Conservation (phyloP, 2,329 filamentous ascomycete genomes). For the Cladosporium sp. region DNA sequence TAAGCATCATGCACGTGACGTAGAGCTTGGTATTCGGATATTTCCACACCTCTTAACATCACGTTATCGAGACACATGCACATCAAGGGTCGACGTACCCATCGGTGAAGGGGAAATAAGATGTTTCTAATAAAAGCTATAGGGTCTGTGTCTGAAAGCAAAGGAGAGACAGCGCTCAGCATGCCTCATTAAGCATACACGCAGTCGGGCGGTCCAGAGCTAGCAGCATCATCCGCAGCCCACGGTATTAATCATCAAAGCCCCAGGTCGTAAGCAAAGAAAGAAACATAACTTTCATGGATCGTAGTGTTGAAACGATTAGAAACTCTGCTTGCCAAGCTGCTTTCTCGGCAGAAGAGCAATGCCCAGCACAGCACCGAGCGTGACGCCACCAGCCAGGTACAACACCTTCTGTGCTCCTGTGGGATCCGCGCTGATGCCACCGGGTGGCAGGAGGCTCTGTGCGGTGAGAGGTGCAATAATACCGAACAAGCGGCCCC, state of each 20-base stretch:
- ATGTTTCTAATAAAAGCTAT: not conserved
- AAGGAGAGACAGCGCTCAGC: not conserved
- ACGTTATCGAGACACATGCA: not conserved
- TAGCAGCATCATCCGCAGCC: not conserved
- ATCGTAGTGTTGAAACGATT: not conserved
- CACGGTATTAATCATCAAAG: not conserved
- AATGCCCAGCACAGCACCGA: constrained; percentile 56
- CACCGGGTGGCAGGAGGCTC: constrained; percentile 34
- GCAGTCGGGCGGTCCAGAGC: not conserved
- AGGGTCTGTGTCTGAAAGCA: not conserved
- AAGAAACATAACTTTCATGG: not conserved
- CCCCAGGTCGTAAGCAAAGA: not conserved
- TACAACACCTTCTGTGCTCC: constrained; percentile 55
- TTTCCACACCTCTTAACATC: not conserved
- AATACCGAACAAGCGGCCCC: constrained; percentile 60
- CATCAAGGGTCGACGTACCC: not conserved
- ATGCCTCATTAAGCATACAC: not conserved
- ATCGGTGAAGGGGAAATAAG: not conserved
- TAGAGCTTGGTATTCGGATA: not conserved
- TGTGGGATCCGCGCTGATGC: constrained; percentile 24
- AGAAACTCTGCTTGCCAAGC: constrained; percentile 39
- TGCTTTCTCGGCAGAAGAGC: constrained; percentile 48
- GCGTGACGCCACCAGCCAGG: constrained; percentile 55
- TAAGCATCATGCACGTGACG: not conserved
- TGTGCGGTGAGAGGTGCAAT: constrained; percentile 59